Evolutionary conservation across 106 monocot genomes (phyloP).

Genomic region (Acorus calamus): DNA sequence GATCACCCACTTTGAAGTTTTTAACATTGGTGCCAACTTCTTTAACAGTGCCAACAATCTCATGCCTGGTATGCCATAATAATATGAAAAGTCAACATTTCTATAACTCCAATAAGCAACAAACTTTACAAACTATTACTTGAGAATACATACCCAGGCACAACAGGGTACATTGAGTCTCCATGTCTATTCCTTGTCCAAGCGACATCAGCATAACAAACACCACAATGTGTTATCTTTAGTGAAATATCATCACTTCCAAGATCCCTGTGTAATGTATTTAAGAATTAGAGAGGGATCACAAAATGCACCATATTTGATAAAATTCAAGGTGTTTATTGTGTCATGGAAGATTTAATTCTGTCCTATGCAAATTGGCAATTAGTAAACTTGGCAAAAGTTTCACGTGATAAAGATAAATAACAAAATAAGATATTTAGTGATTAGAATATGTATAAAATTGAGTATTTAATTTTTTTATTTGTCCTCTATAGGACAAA

Average conservation of each 20-base stretch:
- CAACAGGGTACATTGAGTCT: constrained; percentile 21
- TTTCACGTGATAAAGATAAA: too few species aligned
- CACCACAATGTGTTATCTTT: constrained; percentile 26
- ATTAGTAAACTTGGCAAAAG: too few species aligned
- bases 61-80: constrained; percentile 31
- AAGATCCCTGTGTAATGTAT: constrained; percentile 8
- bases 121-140: neutral
- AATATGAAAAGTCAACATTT: neutral
- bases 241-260: constrained; percentile 20
- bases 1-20: constrained; percentile 66
- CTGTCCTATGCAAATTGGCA: too few species aligned
- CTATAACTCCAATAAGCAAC: too few species aligned
- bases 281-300: too few species aligned
- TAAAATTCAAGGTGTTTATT: too few species aligned
- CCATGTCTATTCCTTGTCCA: constrained; percentile 20
- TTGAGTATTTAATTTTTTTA: too few species aligned
- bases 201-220: constrained; percentile 24
- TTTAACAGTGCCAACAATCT: constrained; percentile 49
- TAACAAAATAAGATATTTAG: too few species aligned
- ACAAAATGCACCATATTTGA: too few species aligned
- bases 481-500: too few species aligned
- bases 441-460: too few species aligned
- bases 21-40: constrained; percentile 30
- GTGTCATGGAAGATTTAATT: too few species aligned
- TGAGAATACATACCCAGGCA: constrained; percentile 21